Percentiles rank a stretch among this genome's conserved stretches.
Evolutionary conservation across 768 basidiomycete species (phyloP).

Genomic region (Tylopilus sp.): DNA sequence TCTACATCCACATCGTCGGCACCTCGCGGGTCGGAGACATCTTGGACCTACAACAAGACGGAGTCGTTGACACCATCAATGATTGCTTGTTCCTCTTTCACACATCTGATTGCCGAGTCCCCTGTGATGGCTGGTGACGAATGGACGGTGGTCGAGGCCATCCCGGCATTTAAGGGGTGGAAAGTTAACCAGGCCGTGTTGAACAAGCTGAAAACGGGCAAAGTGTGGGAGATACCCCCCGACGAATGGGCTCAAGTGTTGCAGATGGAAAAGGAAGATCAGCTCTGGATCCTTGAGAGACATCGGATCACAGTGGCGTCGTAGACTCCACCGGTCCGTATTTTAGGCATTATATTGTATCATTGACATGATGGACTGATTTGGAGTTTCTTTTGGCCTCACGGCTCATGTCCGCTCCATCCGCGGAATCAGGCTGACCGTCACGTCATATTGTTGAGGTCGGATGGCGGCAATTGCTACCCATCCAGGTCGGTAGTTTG

Average conservation of each 20-base stretch:
- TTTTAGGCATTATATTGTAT: background rate
- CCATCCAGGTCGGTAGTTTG: too few relatives aligned
- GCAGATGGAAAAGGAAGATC: conserved; percentile 36
- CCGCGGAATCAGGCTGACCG: background rate
- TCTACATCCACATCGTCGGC: conserved; percentile 10
- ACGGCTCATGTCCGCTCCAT: background rate
- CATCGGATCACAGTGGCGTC: background rate
- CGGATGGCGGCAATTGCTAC: too few relatives aligned
- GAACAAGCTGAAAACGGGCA: conserved; percentile 17
- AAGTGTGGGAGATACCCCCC: conserved; percentile 22
- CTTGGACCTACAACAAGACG: conserved; percentile 82
- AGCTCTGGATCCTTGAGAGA: conserved; percentile 50
- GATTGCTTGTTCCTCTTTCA: conserved; percentile 41
- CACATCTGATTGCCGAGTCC: conserved; percentile 62
- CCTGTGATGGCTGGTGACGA: conserved; percentile 19
- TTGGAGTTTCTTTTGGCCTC: background rate
- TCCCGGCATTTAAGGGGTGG: conserved; percentile 47
- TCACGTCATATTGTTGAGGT: background rate
- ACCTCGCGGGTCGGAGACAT: conserved; percentile 4
- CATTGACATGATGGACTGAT: background rate
- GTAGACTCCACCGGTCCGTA: background rate
- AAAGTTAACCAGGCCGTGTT: conserved; percentile 17
- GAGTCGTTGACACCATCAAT: conserved; percentile 55
- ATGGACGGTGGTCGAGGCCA: conserved; percentile 44
- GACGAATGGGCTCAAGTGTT: conserved; percentile 28